These are phyloP conservation scores for Neoascochyta sp. DNA, from an alignment of 2,329 filamentous ascomycete species.

Conservation along the genomic window DNA sequence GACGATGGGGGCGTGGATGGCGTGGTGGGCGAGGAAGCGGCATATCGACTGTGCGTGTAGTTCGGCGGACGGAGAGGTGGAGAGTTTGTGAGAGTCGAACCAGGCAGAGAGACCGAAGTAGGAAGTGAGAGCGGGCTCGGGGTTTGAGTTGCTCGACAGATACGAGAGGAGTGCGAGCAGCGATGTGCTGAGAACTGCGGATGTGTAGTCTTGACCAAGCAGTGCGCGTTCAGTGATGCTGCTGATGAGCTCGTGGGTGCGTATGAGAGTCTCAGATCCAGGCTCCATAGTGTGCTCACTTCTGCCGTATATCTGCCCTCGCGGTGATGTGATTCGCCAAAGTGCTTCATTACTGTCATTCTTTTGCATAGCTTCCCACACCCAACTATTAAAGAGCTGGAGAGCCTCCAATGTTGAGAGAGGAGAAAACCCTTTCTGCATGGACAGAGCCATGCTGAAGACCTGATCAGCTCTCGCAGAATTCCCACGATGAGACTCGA, in stretches of 20 bases:
- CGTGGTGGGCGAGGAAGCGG: constrained; percentile 63
- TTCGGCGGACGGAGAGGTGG: constrained; percentile 50
- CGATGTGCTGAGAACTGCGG: constrained; percentile 56
- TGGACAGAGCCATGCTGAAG: constrained; percentile 62
- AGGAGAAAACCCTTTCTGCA: constrained; percentile 45
- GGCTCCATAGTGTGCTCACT: too few relatives aligned
- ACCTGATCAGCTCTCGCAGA: constrained; percentile 59
- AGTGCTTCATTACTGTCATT: constrained; percentile 35
- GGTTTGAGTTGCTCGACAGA: constrained; percentile 45
- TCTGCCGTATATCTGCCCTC: constrained; percentile 1
- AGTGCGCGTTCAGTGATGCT: constrained; percentile 53
- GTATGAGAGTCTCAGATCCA: too few relatives aligned
- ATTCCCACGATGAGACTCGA: constrained; percentile 62
- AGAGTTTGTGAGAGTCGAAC: constrained; percentile 22
- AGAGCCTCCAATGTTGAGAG: constrained; percentile 51
- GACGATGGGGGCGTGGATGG: constrained; percentile 60
- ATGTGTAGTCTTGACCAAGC: constrained; percentile 40
- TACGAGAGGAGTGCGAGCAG: constrained; percentile 66
- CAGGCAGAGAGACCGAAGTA: constrained; percentile 29
- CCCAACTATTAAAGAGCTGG: constrained; percentile 56
- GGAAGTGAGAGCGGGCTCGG: constrained; percentile 37
- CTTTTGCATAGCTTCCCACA: constrained; percentile 62
- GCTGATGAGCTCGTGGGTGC: constrained; percentile 9
- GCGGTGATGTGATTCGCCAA: constrained; percentile 33
- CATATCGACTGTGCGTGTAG: constrained; percentile 65